Conservation (phyloP, 2,329 filamentous ascomycete species). For the Paecilomyces sp. region DNA sequence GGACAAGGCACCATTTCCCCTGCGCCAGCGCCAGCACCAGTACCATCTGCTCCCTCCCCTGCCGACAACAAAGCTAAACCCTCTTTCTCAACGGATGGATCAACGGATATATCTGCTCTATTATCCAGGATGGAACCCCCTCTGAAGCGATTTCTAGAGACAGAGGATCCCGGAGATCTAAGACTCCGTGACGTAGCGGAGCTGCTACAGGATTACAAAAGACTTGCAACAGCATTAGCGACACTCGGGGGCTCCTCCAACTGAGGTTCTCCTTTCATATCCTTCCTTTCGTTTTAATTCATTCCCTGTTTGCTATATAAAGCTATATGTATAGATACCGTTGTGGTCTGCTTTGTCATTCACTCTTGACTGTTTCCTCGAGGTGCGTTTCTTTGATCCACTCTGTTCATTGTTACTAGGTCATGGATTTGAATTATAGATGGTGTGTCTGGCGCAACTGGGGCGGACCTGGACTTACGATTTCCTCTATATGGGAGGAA, state of each 20-base stretch:
- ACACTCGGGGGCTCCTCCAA: slow-evolving; percentile 24
- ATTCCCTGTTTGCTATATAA: not conserved
- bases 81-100: slow-evolving; percentile 8
- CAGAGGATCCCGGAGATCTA: slow-evolving; percentile 63
- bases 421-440: not conserved
- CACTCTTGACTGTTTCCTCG: not conserved
- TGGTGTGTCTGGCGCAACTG: not conserved
- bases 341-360: not conserved
- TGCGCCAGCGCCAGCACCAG: slow-evolving; percentile 32
- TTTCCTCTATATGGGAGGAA: not conserved
- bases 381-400: not conserved
- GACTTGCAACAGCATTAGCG: slow-evolving; percentile 59
- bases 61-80: slow-evolving; percentile 32
- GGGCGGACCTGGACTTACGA: not conserved
- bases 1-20: slow-evolving; percentile 13
- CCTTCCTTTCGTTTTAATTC: not conserved
- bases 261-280: not conserved
- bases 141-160: slow-evolving; percentile 65
- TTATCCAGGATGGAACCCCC: slow-evolving; percentile 46
- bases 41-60: slow-evolving; percentile 28
- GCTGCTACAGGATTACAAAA: slow-evolving; percentile 66
- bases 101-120: slow-evolving; percentile 10
- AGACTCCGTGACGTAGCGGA: slow-evolving; percentile 66
- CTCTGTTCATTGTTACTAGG: not conserved
- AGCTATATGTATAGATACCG: not conserved